Conservation (phyloP, 2,329 filamentous ascomycete species). For the Neonectria punicea region DNA sequence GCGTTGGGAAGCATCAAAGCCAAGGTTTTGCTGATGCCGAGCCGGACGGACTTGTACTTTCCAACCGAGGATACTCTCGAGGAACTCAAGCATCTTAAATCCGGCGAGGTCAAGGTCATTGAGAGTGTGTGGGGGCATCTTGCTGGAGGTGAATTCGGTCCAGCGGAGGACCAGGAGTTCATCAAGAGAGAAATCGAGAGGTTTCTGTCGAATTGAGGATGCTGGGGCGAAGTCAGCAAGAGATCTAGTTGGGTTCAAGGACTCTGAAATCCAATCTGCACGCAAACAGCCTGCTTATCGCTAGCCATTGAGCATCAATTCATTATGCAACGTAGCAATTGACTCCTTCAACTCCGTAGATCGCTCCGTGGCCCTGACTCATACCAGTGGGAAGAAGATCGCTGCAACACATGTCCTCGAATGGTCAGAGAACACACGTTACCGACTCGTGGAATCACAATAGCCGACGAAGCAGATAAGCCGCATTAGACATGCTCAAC, state of each 20-base stretch:
- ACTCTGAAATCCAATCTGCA: too few relatives aligned
- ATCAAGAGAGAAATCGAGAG: constrained; percentile 2
- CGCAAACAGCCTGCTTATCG: too few relatives aligned
- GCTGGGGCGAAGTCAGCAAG: neutral
- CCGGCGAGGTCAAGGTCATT: constrained; percentile 15
- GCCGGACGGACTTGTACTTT: constrained; percentile 21
- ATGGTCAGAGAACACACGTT: neutral
- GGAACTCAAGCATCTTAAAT: constrained; percentile 14
- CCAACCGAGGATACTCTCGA: constrained; percentile 15
- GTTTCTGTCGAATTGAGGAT: neutral
- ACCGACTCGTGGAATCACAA: neutral
- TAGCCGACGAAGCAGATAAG: neutral
- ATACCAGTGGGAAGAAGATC: neutral
- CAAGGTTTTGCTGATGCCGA: constrained; percentile 15
- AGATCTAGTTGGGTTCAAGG: neutral
- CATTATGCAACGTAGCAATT: neutral
- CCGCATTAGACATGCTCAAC: neutral
- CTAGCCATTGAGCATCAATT: too few relatives aligned
- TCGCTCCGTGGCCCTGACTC: neutral
- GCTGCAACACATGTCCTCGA: neutral
- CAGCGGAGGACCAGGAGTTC: constrained; percentile 13
- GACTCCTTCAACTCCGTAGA: neutral
- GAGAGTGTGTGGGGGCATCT: constrained; percentile 24
- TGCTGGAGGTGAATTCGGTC: constrained; percentile 16
- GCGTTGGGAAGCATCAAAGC: constrained; percentile 14